Evolutionary conservation across 1,284 basidiomycete species (phyloP).

Genomic region (Melampsora medusae): DNA sequence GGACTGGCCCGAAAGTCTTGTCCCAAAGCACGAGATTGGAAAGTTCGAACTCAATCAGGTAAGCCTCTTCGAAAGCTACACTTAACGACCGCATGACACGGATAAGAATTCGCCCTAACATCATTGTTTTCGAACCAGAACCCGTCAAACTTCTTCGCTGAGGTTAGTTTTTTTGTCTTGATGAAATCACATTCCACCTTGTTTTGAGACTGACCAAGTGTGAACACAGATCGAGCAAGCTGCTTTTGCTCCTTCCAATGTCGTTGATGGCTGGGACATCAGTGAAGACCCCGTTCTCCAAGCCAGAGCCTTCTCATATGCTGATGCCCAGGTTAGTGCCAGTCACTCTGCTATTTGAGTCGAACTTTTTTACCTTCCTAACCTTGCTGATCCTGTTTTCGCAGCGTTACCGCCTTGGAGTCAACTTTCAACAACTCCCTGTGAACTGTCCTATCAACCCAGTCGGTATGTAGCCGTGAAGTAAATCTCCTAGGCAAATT

Average conservation of each 20-base stretch:
- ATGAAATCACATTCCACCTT: neutral
- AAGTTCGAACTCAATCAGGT: constrained; percentile 17
- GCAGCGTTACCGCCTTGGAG: constrained; percentile 63
- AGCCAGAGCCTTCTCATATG: constrained; percentile 89
- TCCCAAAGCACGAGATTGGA: constrained; percentile 15
- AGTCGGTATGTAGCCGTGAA: constrained; percentile 44
- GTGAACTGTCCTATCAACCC: constrained; percentile 75
- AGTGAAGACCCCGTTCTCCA: constrained; percentile 87
- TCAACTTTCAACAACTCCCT: constrained; percentile 84
- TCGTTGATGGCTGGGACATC: constrained; percentile 81
- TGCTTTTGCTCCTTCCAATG: constrained; percentile 81
- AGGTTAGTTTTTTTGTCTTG: constrained; percentile 5
- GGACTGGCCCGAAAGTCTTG: constrained; percentile 50
- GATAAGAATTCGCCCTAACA: neutral
- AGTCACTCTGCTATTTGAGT: neutral
- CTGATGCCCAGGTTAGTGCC: constrained; percentile 83
- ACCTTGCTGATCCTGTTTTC: constrained; percentile 43
- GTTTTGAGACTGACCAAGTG: neutral
- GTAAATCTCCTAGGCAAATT: no score
- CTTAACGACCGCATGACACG: neutral
- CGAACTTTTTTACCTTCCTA: constrained; percentile 36
- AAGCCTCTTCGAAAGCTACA: constrained; percentile 58
- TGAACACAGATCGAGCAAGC: constrained; percentile 57
- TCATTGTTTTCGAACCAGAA: constrained; percentile 2
- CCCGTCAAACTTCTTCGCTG: constrained; percentile 28